phyloP scores from a whole-genome alignment of 495 filamentous ascomycete species.

The Beverwykella pulmonaria region DNA sequence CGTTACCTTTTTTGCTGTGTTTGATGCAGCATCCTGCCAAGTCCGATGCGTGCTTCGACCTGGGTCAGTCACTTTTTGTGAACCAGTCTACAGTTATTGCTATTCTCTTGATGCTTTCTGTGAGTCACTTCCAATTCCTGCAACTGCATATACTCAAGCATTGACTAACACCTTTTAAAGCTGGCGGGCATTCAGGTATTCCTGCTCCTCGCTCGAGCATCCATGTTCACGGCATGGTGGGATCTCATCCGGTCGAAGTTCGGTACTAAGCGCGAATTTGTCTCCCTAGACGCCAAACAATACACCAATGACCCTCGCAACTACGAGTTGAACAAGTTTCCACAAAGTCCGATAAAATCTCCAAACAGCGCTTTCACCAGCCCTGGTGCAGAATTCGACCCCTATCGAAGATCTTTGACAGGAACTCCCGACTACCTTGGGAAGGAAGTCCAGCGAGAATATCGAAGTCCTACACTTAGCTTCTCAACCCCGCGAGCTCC shows the following conservation, averaged over 20 bases:
- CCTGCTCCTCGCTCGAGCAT: slow-evolving; percentile 74
- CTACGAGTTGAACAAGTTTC: slow-evolving; percentile 79
- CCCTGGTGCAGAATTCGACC: slow-evolving; percentile 31
- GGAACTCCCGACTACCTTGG: slow-evolving; percentile 51
- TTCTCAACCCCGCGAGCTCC: slow-evolving; percentile 63
- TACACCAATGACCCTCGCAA: slow-evolving; percentile 65
- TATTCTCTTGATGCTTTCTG: slow-evolving; percentile 76
- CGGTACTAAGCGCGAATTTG: slow-evolving; percentile 68
- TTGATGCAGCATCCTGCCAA: slow-evolving; percentile 61
- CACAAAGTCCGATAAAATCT: slow-evolving; percentile 42
- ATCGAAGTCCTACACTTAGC: slow-evolving; percentile 60
- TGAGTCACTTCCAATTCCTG: too few species aligned
- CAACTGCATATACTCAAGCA: not conserved
- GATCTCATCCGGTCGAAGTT: slow-evolving; percentile 60
- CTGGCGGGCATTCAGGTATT: slow-evolving; percentile 84
- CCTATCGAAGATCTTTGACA: slow-evolving; percentile 47
- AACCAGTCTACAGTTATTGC: slow-evolving; percentile 78
- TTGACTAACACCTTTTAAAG: slow-evolving; percentile 43
- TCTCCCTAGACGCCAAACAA: slow-evolving; percentile 77
- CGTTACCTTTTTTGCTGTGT: slow-evolving; percentile 72
- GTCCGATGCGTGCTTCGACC: slow-evolving; percentile 64
- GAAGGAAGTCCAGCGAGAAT: slow-evolving; percentile 53
- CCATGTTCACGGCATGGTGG: slow-evolving; percentile 82
- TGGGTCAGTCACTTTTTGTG: slow-evolving; percentile 63
- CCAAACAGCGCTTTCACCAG: slow-evolving; percentile 52